Evolutionary conservation across 768 basidiomycete species (phyloP), one percentile per base, ranked within the genome.

Genomic region (Mycena alexandri): DNA sequence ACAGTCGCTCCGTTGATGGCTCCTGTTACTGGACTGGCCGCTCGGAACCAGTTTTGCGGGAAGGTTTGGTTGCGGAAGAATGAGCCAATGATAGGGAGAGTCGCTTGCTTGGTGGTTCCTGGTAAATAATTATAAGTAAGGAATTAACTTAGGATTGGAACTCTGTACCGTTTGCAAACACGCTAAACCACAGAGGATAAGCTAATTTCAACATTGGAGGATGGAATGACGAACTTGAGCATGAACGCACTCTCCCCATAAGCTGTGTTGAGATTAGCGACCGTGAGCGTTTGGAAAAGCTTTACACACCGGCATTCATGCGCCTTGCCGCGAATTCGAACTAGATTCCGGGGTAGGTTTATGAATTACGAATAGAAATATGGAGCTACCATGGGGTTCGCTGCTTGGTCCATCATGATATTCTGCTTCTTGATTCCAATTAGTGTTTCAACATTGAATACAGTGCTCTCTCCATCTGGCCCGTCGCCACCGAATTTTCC

Each of bases 61-160:
- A 67, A 70, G 46, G 61, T 70, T 52, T 70, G 64, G 22, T 66
- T 65, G 5, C 69, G 53, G 55, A 70, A 67, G 22, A 66, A 67
- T 1, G 61, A 63, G 43, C 50, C 60, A 3, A 66, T 63, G 51
- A 63, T 70, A 7, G 65, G 36, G 1, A 62, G 57, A 11, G 69
- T 67, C 6, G 69, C 59, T 51, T 67, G 61, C 29, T 65, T 60
- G 8, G 69, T 70, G 16, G 69, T 70, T 7, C 69, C 69, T 70
- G 17, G 9, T 17, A 56, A 14, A 25, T 10, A 29, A 11, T 53
- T 29, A 21, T 11, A 25, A 17, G 22, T 24, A 43, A 6, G 16
- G 5, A 36, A 22, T 16, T 13, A n/a, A 47, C 21, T 19, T 5
- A 5, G 34, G 48, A 10, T 5, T 36, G 41, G 22, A 19, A 24